phyloP scores from a whole-genome alignment of 2,329 filamentous ascomycete species.

The Phoma sp. region DNA sequence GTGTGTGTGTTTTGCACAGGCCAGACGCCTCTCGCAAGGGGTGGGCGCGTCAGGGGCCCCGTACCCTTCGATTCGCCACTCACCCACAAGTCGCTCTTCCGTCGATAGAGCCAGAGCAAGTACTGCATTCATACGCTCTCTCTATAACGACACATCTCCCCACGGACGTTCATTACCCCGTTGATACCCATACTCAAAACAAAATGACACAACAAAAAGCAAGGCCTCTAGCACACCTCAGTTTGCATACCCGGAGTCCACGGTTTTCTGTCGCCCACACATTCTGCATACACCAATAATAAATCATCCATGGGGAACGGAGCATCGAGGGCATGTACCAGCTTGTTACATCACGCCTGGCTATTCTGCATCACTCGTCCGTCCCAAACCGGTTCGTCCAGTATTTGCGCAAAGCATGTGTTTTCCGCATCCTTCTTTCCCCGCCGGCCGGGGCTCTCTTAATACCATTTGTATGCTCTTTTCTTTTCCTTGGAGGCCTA shows the following conservation, averaged over 20 bases:
- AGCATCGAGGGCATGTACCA: not conserved
- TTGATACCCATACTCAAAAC: not conserved
- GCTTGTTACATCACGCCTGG: conserved; percentile 4
- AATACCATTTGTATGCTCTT: not conserved
- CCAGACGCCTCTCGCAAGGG: conserved; percentile 41
- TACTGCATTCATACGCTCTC: not conserved
- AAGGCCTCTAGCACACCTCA: not conserved
- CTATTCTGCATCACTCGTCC: not conserved
- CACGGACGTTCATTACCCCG: not conserved
- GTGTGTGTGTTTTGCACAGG: conserved; percentile 51
- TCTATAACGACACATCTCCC: not conserved
- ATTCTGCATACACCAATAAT: conserved; percentile 10
- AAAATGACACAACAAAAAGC: not conserved
- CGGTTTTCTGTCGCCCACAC: not conserved
- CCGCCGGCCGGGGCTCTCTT: conserved; percentile 11
- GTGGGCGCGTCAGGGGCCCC: conserved; percentile 40
- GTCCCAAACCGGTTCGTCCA: not conserved
- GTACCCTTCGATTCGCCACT: conserved; percentile 38
- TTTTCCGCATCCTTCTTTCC: not conserved
- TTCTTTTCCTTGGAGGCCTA: not conserved
- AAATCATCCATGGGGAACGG: not conserved
- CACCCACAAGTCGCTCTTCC: conserved; percentile 40
- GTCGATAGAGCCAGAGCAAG: conserved; percentile 21
- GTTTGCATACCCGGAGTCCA: conserved; percentile 10
- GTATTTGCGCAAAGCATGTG: not conserved